phyloP scores from a whole-genome alignment of 345 rosid species.

The Murraya koenigii region DNA sequence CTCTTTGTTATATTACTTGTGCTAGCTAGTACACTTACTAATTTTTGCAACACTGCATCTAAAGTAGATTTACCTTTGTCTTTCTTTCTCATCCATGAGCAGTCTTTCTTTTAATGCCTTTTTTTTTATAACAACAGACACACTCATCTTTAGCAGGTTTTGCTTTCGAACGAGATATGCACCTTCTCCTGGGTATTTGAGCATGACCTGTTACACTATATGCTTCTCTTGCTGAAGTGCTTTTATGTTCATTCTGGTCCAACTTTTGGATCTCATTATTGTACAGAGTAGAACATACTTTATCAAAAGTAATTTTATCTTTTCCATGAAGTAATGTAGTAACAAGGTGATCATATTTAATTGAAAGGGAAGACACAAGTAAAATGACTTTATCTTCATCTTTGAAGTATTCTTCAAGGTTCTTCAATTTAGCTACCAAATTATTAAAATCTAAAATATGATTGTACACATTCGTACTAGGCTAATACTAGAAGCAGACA shows the following conservation, averaged over 20 bases:
- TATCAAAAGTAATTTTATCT: neutral
- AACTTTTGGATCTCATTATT: neutral
- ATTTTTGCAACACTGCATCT: too few species aligned
- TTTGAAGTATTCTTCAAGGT: neutral
- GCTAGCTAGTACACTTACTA: too few species aligned
- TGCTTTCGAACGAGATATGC: neutral
- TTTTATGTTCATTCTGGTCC: neutral
- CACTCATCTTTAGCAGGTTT: neutral
- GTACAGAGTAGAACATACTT: neutral
- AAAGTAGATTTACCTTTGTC: neutral
- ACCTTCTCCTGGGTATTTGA: neutral
- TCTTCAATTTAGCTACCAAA: neutral
- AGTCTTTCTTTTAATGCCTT: too few species aligned
- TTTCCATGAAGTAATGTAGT: neutral
- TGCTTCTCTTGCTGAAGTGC: neutral
- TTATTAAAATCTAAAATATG: neutral
- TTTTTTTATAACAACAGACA: too few species aligned
- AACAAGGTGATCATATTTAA: neutral
- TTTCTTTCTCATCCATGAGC: neutral
- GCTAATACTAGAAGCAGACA: neutral
- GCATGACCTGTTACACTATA: neutral
- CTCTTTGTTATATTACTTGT: too few species aligned
- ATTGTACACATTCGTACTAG: neutral
- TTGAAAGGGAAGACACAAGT: neutral
- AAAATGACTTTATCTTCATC: neutral